phyloP scores from a whole-genome alignment of 257 asterid species.

The Solanum habrochaites region DNA sequence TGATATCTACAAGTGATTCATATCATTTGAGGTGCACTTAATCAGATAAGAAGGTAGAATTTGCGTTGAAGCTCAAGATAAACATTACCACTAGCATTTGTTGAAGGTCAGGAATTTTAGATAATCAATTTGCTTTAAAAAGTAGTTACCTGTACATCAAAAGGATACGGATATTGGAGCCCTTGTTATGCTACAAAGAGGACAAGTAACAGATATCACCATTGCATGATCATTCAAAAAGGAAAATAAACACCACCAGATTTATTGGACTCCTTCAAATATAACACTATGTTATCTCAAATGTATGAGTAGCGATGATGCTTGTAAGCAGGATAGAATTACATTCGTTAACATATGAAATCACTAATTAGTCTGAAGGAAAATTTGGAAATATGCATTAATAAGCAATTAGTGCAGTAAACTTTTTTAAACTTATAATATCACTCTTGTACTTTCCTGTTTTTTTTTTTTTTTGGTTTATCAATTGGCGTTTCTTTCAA shows the following conservation, averaged over 20 bases:
- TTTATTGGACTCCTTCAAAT: not conserved
- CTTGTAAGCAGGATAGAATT: not conserved
- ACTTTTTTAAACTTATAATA: not conserved
- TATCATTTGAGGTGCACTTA: not conserved
- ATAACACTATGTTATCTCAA: not conserved
- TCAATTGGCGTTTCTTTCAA: not conserved
- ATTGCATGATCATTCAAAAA: not conserved
- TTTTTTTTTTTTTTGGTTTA: not conserved
- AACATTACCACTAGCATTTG: not conserved
- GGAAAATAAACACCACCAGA: not conserved
- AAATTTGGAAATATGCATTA: not conserved
- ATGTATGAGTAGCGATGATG: not conserved
- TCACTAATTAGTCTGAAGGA: not conserved
- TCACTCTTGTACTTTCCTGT: not conserved
- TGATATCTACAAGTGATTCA: not conserved
- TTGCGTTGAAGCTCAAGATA: not conserved
- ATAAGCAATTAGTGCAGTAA: not conserved
- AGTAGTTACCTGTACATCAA: slow-evolving; percentile 56
- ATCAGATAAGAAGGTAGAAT: not conserved
- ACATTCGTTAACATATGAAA: not conserved
- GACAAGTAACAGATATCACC: slow-evolving; percentile 6
- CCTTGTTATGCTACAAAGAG: slow-evolving; percentile 57
- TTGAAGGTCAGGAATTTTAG: not conserved
- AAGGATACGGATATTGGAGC: slow-evolving; percentile 70
- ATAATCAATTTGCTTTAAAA: not conserved